A percentile compares a stretch with the other conserved stretches of the same genome.
Evolutionary conservation across 805 yeast genomes (phyloP).

Genomic region (Starmerella bacillaris): DNA sequence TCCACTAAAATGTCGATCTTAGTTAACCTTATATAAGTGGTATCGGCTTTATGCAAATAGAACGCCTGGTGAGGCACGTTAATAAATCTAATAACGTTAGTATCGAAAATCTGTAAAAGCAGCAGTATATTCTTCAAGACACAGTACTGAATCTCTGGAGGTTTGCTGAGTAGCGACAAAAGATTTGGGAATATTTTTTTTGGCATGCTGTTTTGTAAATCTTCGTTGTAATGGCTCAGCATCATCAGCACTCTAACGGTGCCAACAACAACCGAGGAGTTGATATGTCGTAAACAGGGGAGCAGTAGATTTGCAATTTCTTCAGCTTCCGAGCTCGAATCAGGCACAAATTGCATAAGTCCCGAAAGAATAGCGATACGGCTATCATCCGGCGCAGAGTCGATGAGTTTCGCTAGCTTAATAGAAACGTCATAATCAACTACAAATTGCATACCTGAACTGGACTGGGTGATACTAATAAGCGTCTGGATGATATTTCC

Average conservation of each 20-base stretch:
- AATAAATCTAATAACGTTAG: slow-evolving; percentile 1
- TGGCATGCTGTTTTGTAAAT: slow-evolving; percentile 39
- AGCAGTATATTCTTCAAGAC: slow-evolving; percentile 63
- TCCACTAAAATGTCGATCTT: slow-evolving; percentile 73
- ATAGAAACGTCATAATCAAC: slow-evolving; percentile 35
- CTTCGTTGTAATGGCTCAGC: slow-evolving; percentile 49
- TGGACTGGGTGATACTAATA: slow-evolving; percentile 41
- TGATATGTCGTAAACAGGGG: slow-evolving; percentile 63
- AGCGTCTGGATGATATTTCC: slow-evolving; percentile 57
- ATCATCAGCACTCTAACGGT: slow-evolving; percentile 57
- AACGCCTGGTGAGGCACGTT: slow-evolving; percentile 29
- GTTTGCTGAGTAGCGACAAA: slow-evolving; percentile 35
- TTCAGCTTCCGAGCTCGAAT: slow-evolving; percentile 44
- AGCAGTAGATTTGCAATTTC: slow-evolving; percentile 43
- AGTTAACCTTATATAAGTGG: slow-evolving; percentile 74
- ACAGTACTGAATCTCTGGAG: slow-evolving; percentile 68
- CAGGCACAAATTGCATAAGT: slow-evolving; percentile 53
- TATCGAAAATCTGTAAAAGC: slow-evolving; percentile 28
- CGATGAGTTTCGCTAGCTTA: slow-evolving; percentile 26
- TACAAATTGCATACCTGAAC: slow-evolving; percentile 32
- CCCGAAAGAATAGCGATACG: slow-evolving; percentile 51
- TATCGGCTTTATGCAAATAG: slow-evolving; percentile 70
- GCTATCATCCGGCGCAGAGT: slow-evolving; percentile 44
- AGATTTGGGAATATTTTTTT: slow-evolving; percentile 49
- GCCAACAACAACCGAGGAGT: slow-evolving; percentile 64